phyloP scores from a whole-genome alignment of 2,329 filamentous ascomycete species.

The Nigrograna mackinnonii region DNA sequence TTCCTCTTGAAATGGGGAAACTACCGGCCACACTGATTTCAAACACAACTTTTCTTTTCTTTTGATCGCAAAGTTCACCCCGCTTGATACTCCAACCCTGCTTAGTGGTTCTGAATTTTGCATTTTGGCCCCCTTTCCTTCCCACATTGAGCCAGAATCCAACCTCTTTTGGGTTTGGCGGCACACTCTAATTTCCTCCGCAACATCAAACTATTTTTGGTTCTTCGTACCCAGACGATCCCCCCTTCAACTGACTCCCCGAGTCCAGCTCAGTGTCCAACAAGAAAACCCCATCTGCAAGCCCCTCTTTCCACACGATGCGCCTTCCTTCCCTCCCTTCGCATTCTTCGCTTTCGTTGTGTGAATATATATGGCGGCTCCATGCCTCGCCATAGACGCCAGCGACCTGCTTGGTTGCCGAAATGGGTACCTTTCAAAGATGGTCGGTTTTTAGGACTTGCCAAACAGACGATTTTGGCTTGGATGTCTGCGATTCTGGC shows the following conservation, averaged over 20 bases:
- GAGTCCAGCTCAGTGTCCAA: constrained; percentile 8
- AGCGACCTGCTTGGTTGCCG: constrained; percentile 16
- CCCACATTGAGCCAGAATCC: not conserved
- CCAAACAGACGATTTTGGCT: constrained; percentile 14
- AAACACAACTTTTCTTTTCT: too few species aligned
- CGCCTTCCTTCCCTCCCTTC: constrained; percentile 5
- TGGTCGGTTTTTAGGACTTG: constrained; percentile 13
- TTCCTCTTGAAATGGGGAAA: too few species aligned
- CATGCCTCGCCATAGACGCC: constrained; percentile 16
- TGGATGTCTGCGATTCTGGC: constrained; percentile 14
- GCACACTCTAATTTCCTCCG: too few species aligned
- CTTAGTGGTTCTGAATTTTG: too few species aligned
- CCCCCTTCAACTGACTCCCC: constrained; percentile 2
- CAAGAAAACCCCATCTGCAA: constrained; percentile 5
- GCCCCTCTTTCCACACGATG: constrained; percentile 4
- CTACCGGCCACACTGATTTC: too few species aligned
- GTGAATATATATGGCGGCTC: constrained; percentile 2
- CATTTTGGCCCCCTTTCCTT: not conserved
- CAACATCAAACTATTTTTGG: constrained; percentile 9
- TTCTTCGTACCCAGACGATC: constrained; percentile 8
- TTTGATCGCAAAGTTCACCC: too few species aligned
- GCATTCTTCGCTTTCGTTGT: constrained; percentile 16
- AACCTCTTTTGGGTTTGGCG: too few species aligned
- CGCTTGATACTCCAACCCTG: too few species aligned
- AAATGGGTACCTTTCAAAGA: constrained; percentile 16